Evolutionary conservation across 805 yeast species (phyloP).

Genomic region (Candida michaelii): DNA sequence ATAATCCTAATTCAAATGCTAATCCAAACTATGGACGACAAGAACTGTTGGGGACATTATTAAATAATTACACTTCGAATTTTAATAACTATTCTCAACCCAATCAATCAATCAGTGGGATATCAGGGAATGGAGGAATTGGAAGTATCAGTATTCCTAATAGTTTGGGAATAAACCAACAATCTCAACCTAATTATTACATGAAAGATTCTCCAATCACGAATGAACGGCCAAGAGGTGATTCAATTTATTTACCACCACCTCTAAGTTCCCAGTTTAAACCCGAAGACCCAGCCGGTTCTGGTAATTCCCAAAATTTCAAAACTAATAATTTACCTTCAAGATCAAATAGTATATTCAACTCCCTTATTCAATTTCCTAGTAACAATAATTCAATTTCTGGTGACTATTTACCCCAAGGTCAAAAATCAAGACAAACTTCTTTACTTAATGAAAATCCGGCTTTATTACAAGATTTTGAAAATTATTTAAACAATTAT

Average conservation of each 20-base stretch:
- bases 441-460: slow-evolving; percentile 17
- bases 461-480: slow-evolving; percentile 30
- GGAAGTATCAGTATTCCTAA: slow-evolving; percentile 3
- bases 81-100: slow-evolving; percentile 5
- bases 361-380: slow-evolving; percentile 40
- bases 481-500: slow-evolving; percentile 24
- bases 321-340: slow-evolving; percentile 16
- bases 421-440: slow-evolving; percentile 17
- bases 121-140: slow-evolving; percentile 3
- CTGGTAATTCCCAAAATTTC: slow-evolving; percentile 8
- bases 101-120: slow-evolving; percentile 7
- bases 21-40: slow-evolving; percentile 17
- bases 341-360: slow-evolving; percentile 40
- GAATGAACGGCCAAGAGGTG: slow-evolving; percentile 33
- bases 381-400: slow-evolving; percentile 32
- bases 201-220: slow-evolving; percentile 4
- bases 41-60: slow-evolving; percentile 28
- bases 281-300: slow-evolving; percentile 13
- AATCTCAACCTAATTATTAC: slow-evolving; percentile 8
- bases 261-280: slow-evolving; percentile 23
- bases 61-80: slow-evolving; percentile 21
- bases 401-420: slow-evolving; percentile 20
- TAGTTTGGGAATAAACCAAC: slow-evolving; percentile 1
- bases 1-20: not conserved
- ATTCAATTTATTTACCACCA: slow-evolving; percentile 39